phyloP scores from a whole-genome alignment of 176 grass and related monocot species.

The Aegilops tauschii region DNA sequence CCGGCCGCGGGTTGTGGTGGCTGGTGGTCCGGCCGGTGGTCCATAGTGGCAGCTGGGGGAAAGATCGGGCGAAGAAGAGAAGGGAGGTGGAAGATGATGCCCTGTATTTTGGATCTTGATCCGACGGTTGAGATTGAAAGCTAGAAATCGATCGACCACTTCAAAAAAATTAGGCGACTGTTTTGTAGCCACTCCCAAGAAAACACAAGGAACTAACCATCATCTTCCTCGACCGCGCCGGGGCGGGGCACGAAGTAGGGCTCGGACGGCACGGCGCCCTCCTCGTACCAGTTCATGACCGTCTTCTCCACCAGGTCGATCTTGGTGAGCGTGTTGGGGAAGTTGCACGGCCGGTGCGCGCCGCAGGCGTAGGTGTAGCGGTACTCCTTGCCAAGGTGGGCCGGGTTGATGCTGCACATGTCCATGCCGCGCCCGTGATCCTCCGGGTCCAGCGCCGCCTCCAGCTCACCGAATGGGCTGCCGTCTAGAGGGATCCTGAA shows the following conservation, averaged over 20 bases:
- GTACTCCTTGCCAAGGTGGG: conserved; percentile 70
- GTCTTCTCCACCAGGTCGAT: conserved; percentile 78
- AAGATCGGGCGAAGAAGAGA: no score
- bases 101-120: no score
- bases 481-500: conserved; percentile 95
- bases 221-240: conserved; percentile 77
- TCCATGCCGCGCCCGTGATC: conserved; percentile 89
- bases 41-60: no score
- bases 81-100: no score
- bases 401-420: conserved; percentile 98
- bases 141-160: no score
- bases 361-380: conserved; percentile 91
- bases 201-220: conserved; percentile 68
- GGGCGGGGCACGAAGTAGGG: conserved; percentile 87
- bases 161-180: no score
- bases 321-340: conserved; percentile 98
- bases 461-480: conserved; percentile 67
- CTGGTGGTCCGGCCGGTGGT: no score
- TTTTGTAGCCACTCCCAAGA: no score
- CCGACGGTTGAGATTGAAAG: no score
- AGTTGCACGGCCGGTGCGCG: conserved; percentile 88
- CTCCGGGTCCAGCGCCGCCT: conserved; percentile 69
- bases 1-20: no score
- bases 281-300: conserved; percentile 90
- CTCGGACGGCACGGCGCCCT: conserved; percentile 86